Conservation (phyloP, 2,329 filamentous ascomycete species). For the Parastagonospora avenae region DNA sequence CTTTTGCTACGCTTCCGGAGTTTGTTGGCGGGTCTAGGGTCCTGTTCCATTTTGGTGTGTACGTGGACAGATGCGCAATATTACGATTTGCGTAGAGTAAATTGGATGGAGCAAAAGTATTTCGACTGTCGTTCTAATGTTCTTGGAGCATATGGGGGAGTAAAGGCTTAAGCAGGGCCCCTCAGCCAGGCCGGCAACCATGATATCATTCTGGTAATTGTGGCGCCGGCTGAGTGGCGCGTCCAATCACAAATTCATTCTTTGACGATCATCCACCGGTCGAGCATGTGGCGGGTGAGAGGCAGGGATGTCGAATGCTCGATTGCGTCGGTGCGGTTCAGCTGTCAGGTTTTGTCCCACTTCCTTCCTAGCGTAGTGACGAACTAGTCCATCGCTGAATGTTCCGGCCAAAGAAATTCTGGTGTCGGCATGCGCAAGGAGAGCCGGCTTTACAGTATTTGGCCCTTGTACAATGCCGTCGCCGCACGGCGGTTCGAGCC, state of each 20-base stretch:
- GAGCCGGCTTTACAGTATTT: too few relatives aligned
- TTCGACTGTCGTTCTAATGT: neutral
- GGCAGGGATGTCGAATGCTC: slow-evolving; percentile 24
- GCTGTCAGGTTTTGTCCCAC: slow-evolving; percentile 2
- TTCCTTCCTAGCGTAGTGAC: neutral
- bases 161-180: slow-evolving; percentile 1
- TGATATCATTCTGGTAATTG: slow-evolving; percentile 32
- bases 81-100: neutral
- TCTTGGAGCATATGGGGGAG: neutral
- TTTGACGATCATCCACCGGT: slow-evolving; percentile 17
- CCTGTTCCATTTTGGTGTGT: slow-evolving; percentile 21
- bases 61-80: neutral
- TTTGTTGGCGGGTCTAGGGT: slow-evolving; percentile 32
- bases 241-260: slow-evolving; percentile 17
- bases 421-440: too few relatives aligned
- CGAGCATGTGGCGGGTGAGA: slow-evolving; percentile 19
- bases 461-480: too few relatives aligned
- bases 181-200: slow-evolving; percentile 5
- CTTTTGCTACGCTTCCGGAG: slow-evolving; percentile 38
- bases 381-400: neutral
- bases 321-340: slow-evolving; percentile 22
- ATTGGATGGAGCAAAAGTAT: neutral
- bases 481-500: too few relatives aligned
- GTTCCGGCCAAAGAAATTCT: too few relatives aligned
- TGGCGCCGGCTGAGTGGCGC: slow-evolving; percentile 30